Evolutionary conservation across 768 basidiomycete species (phyloP), one percentile per base, ranked within the genome.

Genomic region (Boletales sp.): DNA sequence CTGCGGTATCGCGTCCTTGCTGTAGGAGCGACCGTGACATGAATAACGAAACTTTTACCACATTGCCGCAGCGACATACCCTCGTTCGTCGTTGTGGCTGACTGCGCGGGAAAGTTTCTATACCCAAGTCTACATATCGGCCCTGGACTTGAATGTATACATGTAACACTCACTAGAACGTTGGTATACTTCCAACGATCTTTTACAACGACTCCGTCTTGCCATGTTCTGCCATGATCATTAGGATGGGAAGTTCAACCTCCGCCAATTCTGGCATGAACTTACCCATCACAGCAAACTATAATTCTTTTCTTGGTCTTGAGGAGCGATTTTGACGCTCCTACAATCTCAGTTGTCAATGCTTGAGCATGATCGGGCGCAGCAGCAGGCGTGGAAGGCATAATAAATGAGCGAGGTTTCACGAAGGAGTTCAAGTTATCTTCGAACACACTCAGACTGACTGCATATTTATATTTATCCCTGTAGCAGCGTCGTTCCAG

Each of bases 211-310:
- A 82, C 58, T 2, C 82, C 86, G 59, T 88, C 84, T 69, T 87
- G 80, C 84, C 86, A 87, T 17, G 86, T 88, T 38, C 86, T 88
- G 44, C 8, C 11, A 38, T 34, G 31, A 32, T 19, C 39, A 42
- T 25, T 36, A 56, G 44, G 34, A 35, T 38, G 48, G 8, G 8
- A 31, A 15, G 31, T 45, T n/a, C 56, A 15, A 50, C 18, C 38
- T 44, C 44, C 33, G 13, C 35, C 15, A 41, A 38, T 30, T 13
- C 18, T 28, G 13, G 34, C 17, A 14, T 15, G 38, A n/a, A 64
- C 78, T 57, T 51, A 83, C 87, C 87, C 87, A 59, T 89, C 87
- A 54, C 87, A 89, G 57, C 85, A 88, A 34, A 89, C 74, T 28
- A 87, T 73, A 42, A 89, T 78, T 46, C 87, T 73, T 59, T 87